These are phyloP conservation scores for Pestalotiopsis sp. DNA, from an alignment of 2,329 filamentous ascomycete genomes.

Conservation along the genomic window DNA sequence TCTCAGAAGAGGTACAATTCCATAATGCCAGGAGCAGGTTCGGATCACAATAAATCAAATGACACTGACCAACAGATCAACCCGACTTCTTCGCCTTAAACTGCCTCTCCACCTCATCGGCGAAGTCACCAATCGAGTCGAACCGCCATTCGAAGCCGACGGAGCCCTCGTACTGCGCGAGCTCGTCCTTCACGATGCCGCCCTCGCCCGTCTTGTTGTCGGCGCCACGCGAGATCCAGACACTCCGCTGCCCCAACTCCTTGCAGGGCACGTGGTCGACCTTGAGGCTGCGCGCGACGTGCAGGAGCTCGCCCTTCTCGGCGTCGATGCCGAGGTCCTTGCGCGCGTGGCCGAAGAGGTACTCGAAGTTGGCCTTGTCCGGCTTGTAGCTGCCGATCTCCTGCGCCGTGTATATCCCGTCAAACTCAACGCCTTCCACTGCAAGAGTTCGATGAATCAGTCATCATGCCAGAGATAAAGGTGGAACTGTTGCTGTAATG, in stretches of 20 bases:
- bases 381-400: conserved; percentile 76
- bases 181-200: conserved; percentile 15
- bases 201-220: conserved; percentile 20
- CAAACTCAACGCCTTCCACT: conserved; percentile 54
- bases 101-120: conserved; percentile 40
- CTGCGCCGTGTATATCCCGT: conserved; percentile 69
- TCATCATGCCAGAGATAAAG: too few species aligned
- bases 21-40: too few species aligned
- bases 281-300: conserved; percentile 68
- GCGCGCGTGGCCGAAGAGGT: conserved; percentile 57
- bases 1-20: too few species aligned
- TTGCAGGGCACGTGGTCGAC: conserved; percentile 70
- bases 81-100: conserved; percentile 27
- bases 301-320: conserved; percentile 57
- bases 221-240: conserved; percentile 64
- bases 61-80: not conserved
- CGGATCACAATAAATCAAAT: too few species aligned
- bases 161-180: conserved; percentile 25
- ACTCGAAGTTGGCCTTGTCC: conserved; percentile 62
- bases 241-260: conserved; percentile 58
- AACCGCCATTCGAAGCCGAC: conserved; percentile 38
- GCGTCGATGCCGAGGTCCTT: conserved; percentile 52
- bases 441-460: too few species aligned
- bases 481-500: not conserved
- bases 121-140: conserved; percentile 39